phyloP scores from a whole-genome alignment of 2,329 filamentous ascomycete genomes.

The Byssochlamys sp. region DNA sequence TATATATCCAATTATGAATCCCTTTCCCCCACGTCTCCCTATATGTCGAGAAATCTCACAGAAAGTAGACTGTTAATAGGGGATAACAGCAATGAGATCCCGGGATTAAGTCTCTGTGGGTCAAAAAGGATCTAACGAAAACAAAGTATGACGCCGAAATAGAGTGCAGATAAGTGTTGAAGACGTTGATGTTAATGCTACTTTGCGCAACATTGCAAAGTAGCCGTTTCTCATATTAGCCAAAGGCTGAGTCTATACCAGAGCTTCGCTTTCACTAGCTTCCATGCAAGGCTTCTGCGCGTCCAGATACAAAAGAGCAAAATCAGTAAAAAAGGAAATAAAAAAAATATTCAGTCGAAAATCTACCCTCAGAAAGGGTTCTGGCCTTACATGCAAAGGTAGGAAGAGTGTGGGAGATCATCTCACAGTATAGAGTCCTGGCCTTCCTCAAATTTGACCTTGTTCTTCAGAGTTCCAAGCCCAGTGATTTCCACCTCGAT shows the following conservation, averaged over 20 bases:
- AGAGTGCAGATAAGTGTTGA: too few relatives aligned
- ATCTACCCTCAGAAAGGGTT: not conserved
- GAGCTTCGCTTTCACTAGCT: not conserved
- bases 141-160: too few relatives aligned
- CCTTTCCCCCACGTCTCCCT: too few relatives aligned
- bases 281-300: not conserved
- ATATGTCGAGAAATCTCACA: too few relatives aligned
- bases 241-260: not conserved
- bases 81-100: too few relatives aligned
- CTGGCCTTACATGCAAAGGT: not conserved
- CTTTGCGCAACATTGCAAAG: too few relatives aligned
- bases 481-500: constrained; percentile 10
- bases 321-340: not conserved
- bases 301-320: too few relatives aligned
- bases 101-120: too few relatives aligned
- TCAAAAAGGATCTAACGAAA: too few relatives aligned
- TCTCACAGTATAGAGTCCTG: constrained; percentile 4
- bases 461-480: constrained; percentile 1
- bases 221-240: not conserved
- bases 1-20: too few relatives aligned
- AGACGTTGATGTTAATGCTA: too few relatives aligned
- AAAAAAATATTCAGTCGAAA: not conserved
- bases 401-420: not conserved
- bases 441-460: constrained; percentile 2
- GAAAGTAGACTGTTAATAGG: too few relatives aligned